A percentile compares a stretch with the other conserved stretches of the same genome.
phyloP scores from a whole-genome alignment of 352 stramenopile species.

The Aphanomyces euteiches region DNA sequence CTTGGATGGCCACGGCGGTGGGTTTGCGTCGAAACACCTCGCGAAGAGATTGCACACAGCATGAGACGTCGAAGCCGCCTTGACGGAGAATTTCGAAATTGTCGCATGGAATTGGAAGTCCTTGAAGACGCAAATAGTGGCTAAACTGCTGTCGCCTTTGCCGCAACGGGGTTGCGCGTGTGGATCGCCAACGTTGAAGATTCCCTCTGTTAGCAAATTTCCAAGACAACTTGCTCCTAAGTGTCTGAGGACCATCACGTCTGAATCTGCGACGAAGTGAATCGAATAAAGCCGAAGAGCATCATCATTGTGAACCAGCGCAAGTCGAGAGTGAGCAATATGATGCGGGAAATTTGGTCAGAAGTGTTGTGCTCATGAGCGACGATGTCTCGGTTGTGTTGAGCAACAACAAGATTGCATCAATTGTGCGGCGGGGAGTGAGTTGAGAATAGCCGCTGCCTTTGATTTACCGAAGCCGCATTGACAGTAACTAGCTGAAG shows the following conservation, averaged over 20 bases:
- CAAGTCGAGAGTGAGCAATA: conserved; percentile 58
- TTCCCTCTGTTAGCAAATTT: conserved; percentile 66
- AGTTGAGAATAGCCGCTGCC: conserved; percentile 46
- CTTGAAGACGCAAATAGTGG: conserved; percentile 64
- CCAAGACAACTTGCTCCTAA: conserved; percentile 44
- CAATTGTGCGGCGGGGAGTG: conserved; percentile 53
- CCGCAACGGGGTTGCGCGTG: conserved; percentile 53
- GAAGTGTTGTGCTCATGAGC: conserved; percentile 63
- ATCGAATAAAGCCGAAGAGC: conserved; percentile 64
- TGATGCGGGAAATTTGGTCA: conserved; percentile 71
- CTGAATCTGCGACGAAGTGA: conserved; percentile 71
- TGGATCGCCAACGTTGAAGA: conserved; percentile 75
- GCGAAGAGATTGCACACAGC: conserved; percentile 58
- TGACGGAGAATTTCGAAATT: conserved; percentile 37
- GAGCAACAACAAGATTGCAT: conserved; percentile 59
- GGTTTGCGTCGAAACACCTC: conserved; percentile 76
- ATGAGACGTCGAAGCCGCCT: background rate
- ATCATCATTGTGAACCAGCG: conserved; percentile 83
- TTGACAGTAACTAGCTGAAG: conserved; percentile 58
- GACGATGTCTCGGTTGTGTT: conserved; percentile 77
- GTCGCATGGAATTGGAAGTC: conserved; percentile 56
- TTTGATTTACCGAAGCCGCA: conserved; percentile 54
- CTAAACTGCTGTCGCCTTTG: conserved; percentile 70
- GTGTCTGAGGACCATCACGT: conserved; percentile 73
- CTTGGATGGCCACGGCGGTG: conserved; percentile 56